A percentile compares a stretch with the other conserved stretches of the same genome.
Evolutionary conservation across 2,329 filamentous ascomycete genomes (phyloP).

Genomic region (Sphaerostilbella broomeana): DNA sequence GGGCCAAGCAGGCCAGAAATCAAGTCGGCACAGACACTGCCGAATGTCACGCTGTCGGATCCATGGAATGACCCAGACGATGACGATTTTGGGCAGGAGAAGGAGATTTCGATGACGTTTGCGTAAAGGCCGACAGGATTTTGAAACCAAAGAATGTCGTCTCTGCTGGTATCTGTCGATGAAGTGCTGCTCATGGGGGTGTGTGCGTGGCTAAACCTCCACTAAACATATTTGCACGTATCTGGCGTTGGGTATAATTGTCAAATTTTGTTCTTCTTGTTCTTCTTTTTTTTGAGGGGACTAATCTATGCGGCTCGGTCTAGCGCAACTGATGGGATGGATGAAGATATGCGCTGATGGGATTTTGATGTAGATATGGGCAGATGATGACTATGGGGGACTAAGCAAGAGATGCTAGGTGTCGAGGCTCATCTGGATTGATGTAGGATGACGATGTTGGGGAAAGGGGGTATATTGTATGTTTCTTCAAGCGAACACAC

Average conservation of each 20-base stretch:
- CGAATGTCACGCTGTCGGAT: constrained; percentile 47
- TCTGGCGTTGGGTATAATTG: constrained; percentile 10
- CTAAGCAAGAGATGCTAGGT: no score
- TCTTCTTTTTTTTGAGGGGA: not conserved
- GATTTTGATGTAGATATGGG: constrained; percentile 1
- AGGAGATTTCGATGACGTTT: constrained; percentile 77
- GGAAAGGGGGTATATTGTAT: no score
- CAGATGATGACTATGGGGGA: not conserved
- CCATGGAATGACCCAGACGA: constrained; percentile 66
- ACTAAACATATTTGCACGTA: not conserved
- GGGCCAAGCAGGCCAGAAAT: constrained; percentile 24
- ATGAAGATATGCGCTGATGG: not conserved
- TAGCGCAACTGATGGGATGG: not conserved
- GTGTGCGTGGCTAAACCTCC: not conserved
- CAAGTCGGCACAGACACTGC: constrained; percentile 41
- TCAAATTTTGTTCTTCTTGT: not conserved
- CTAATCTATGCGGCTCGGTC: no score
- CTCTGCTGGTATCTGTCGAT: no score
- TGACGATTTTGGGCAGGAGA: constrained; percentile 63
- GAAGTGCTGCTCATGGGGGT: no score
- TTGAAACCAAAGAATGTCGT: no score
- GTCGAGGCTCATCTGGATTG: no score
- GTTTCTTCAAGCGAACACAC: no score
- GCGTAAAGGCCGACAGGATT: no score
- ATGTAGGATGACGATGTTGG: no score